Evolutionary conservation across 441 rosid genomes (phyloP).

Genomic region (Populus trichocarpa): DNA sequence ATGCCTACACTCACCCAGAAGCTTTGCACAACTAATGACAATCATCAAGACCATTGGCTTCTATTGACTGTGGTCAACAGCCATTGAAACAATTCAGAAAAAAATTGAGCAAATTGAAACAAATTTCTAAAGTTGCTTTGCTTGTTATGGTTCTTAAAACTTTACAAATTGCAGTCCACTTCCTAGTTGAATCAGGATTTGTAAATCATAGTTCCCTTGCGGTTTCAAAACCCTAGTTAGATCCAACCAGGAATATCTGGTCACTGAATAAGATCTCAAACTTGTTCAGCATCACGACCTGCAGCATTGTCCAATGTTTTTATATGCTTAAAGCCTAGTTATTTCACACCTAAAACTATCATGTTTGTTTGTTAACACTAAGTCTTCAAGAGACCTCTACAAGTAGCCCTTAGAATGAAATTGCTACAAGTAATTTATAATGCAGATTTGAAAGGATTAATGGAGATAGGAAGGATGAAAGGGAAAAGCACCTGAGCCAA

Average conservation of each 20-base stretch:
- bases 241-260: neutral
- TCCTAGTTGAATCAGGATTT: neutral
- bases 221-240: neutral
- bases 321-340: neutral
- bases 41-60: neutral
- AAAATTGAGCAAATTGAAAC: neutral
- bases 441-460: neutral
- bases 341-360: neutral
- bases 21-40: neutral
- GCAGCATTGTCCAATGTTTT: neutral
- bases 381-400: neutral
- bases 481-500: constrained; percentile 70
- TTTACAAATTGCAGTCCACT: neutral
- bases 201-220: neutral
- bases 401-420: neutral
- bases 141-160: neutral
- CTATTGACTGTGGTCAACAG: neutral
- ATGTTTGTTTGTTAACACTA: neutral
- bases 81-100: neutral
- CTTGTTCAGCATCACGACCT: neutral
- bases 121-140: neutral
- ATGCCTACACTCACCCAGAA: neutral
- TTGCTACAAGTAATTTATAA: neutral
- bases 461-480: neutral
- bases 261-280: neutral